phyloP scores from a whole-genome alignment of 192 early-diverging fungal genomes.

The Geosiphon pyriformis region DNA sequence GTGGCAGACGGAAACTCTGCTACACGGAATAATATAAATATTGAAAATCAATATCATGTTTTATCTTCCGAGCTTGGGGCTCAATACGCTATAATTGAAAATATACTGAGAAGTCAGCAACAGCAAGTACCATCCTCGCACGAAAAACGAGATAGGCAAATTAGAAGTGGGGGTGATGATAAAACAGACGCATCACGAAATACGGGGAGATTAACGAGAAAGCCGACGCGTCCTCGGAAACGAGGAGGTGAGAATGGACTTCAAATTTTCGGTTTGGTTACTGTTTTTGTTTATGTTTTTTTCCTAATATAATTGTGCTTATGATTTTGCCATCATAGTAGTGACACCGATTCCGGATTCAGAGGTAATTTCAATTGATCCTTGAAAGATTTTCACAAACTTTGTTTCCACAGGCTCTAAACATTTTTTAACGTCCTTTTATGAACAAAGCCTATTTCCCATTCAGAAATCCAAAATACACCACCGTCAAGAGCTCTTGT shows the following conservation, averaged over 20 bases:
- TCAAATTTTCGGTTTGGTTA: not conserved
- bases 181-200: slow-evolving; percentile 10
- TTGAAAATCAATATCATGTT: slow-evolving; percentile 18
- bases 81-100: slow-evolving; percentile 25
- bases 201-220: not conserved
- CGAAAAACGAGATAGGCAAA: slow-evolving; percentile 14
- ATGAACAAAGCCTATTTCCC: too few relatives aligned
- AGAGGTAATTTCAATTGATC: too few relatives aligned
- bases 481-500: slow-evolving; percentile 22
- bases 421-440: too few relatives aligned
- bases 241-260: not conserved
- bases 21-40: slow-evolving; percentile 2
- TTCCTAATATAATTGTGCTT: not conserved
- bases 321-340: not conserved
- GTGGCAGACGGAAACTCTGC: not conserved
- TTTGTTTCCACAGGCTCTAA: too few relatives aligned
- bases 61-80: slow-evolving; percentile 18
- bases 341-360: not conserved
- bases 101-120: slow-evolving; percentile 16
- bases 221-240: not conserved
- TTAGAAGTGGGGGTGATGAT: slow-evolving; percentile 7
- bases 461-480: not conserved
- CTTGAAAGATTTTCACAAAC: too few relatives aligned
- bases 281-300: slow-evolving; percentile 1
- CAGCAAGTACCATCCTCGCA: slow-evolving; percentile 6